Evolutionary conservation across 495 filamentous ascomycete genomes (phyloP), one percentile per base, ranked within the genome.

Genomic region (Xylaria cubensis): DNA sequence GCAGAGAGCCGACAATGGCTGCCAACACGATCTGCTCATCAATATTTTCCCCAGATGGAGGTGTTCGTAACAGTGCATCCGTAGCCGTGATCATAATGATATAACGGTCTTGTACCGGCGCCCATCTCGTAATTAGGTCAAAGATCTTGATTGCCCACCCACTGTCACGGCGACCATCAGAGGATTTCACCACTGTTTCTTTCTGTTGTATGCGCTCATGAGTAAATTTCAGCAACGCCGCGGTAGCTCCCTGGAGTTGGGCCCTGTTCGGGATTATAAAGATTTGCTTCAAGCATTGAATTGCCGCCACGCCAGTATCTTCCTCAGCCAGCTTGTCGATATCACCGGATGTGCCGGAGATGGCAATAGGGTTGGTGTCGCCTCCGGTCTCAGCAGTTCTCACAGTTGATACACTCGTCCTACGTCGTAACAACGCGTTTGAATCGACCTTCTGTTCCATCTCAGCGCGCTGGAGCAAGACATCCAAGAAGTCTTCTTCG

Each of bases 21-120:
- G 90, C 87, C 55, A 97, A 81, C 19, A 93, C 89, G 36, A 92
- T 86, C 78, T 95, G 90, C 50, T 91, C 88, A 21, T 87, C 85
- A 63, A 97, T 72, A 24, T 89, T 88, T 12, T 91, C 86, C 76
- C 94, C 91, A 17, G 82, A 85, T 15, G 94, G 82, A 3, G 88
- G 87, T 13, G 88, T 90, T 34, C 86, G 84, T 19, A 91, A 81
- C 50, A 97, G 82, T 4, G 85, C 86, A 58, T 97, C 94, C 84
- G 95, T 92, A 17, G 92, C 86, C 0, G 91, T 91, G 48, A 94
- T 87, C 55, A 97, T 83, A 64, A 97, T 95, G 41, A 94, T 88
- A 83, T 94, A 97, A 41, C 95, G 93, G 77, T 96, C 92, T 73
- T 97, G 94, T 10, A 98, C 95, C 0, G 95, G 94, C 36, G 93